Conservation (phyloP, 2,329 filamentous ascomycete species). For the Claviceps lovelessii region DNA sequence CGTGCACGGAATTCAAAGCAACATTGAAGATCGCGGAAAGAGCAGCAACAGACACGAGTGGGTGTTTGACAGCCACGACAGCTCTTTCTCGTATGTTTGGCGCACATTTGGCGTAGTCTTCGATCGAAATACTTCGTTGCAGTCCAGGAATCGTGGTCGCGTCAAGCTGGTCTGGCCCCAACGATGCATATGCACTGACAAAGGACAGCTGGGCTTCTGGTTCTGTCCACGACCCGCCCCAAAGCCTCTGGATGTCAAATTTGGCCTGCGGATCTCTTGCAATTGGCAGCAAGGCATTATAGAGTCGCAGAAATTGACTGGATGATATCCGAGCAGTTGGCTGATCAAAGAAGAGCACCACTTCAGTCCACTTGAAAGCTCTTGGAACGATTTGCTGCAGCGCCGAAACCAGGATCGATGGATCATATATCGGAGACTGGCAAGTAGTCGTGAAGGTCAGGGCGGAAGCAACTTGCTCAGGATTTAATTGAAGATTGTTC, state of each 20-base stretch:
- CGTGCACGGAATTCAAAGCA: constrained; percentile 45
- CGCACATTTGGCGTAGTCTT: constrained; percentile 37
- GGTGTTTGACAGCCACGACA: constrained; percentile 58
- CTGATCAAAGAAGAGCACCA: constrained; percentile 70
- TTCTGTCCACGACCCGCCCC: constrained; percentile 82
- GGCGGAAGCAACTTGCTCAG: constrained; percentile 70
- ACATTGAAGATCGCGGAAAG: constrained; percentile 55
- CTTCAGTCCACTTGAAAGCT: constrained; percentile 54
- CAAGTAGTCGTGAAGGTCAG: constrained; percentile 53
- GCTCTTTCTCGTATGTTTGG: constrained; percentile 38
- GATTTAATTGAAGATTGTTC: constrained; percentile 48
- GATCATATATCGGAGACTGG: constrained; percentile 38
- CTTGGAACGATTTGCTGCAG: constrained; percentile 46
- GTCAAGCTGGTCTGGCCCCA: constrained; percentile 63
- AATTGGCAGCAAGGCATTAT: constrained; percentile 61
- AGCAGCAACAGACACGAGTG: constrained; percentile 77
- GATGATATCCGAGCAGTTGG: constrained; percentile 61
- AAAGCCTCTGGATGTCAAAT: constrained; percentile 76
- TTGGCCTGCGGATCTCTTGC: constrained; percentile 35
- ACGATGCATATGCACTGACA: constrained; percentile 69
- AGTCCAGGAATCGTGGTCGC: constrained; percentile 73
- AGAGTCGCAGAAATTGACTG: constrained; percentile 67
- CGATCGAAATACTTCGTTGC: constrained; percentile 57
- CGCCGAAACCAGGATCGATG: constrained; percentile 44
- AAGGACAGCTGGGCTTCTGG: constrained; percentile 87